Percentiles rank a stretch among this genome's conserved stretches.
Evolutionary conservation across 1,284 basidiomycete species (phyloP).

Genomic region (Xerocomus nothofagi): DNA sequence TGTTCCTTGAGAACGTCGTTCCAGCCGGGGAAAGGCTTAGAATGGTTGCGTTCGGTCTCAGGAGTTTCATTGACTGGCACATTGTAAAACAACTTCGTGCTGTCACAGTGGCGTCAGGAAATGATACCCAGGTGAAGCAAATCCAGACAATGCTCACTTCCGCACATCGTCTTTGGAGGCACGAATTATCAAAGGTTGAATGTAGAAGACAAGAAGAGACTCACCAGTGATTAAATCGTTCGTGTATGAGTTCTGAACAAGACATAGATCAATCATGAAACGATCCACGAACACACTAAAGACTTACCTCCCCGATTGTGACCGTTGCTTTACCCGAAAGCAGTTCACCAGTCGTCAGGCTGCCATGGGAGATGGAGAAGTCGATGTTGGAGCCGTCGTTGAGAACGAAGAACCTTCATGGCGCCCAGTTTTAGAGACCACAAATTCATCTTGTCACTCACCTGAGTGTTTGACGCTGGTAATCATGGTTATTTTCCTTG

Average conservation of each 20-base stretch:
- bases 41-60: too few relatives aligned
- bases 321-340: background rate
- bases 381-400: conserved; percentile 3
- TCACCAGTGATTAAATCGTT: conserved; percentile 1
- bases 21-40: too few relatives aligned
- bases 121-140: background rate
- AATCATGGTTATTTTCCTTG: background rate
- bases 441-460: background rate
- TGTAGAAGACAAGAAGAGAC: background rate
- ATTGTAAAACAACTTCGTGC: conserved; percentile 1
- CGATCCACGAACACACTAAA: background rate
- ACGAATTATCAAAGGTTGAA: background rate
- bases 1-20: too few relatives aligned
- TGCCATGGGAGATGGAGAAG: conserved; percentile 3
- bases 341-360: background rate
- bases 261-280: too few relatives aligned
- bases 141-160: background rate
- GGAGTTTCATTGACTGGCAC: background rate
- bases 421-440: background rate
- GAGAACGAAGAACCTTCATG: conserved; percentile 1
- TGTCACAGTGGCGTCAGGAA: background rate
- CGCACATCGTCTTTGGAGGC: background rate
- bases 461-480: conserved; percentile 1
- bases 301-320: background rate
- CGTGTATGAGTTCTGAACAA: background rate